phyloP scores from a whole-genome alignment of 2,329 filamentous ascomycete genomes.

The Pestalotiopsis sp. region DNA sequence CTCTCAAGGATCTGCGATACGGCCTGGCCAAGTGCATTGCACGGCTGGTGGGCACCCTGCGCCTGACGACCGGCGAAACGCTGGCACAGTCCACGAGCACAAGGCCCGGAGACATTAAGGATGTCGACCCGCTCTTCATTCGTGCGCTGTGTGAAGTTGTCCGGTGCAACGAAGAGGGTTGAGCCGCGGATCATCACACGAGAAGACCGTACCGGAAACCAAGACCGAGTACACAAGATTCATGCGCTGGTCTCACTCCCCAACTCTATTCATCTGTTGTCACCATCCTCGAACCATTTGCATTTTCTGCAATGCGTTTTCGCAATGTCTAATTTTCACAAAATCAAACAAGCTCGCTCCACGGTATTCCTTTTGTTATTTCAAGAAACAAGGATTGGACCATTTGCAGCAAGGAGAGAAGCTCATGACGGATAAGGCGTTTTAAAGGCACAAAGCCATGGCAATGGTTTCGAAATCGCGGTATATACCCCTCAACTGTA shows the following conservation, averaged over 20 bases:
- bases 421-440: not conserved
- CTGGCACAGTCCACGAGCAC: not conserved
- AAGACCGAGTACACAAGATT: not conserved
- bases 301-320: not conserved
- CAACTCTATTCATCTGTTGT: not conserved
- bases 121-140: constrained; percentile 39
- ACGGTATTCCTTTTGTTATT: not conserved
- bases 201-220: not conserved
- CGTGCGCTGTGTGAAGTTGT: constrained; percentile 45
- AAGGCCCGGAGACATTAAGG: constrained; percentile 15
- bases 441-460: not conserved
- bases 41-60: constrained; percentile 52
- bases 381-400: not conserved
- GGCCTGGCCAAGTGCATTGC: constrained; percentile 55
- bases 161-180: constrained; percentile 39
- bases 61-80: constrained; percentile 17
- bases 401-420: not conserved
- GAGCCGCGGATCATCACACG: not conserved
- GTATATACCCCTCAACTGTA: constrained; percentile 4
- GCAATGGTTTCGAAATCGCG: not conserved
- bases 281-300: not conserved
- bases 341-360: not conserved
- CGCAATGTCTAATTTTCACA: not conserved
- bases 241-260: not conserved
- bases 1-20: constrained; percentile 47